Evolutionary conservation across 1,284 basidiomycete genomes (phyloP), one percentile per base, ranked within the genome.

Genomic region (Limonomyces culmigenus): DNA sequence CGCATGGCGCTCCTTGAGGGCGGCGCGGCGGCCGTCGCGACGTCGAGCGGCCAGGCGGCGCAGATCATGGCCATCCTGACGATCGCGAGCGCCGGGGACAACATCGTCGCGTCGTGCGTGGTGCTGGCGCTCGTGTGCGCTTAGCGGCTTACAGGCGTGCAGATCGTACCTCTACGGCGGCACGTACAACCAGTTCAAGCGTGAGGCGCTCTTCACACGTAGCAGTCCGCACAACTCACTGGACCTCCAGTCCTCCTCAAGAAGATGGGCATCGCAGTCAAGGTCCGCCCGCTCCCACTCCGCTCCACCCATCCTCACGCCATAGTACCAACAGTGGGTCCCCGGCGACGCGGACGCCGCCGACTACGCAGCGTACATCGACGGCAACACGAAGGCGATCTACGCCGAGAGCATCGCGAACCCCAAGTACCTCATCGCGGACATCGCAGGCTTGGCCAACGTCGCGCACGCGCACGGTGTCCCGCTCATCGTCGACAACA

Each of bases 181-280:
- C 19, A 87, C 81, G 3, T 89, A 80, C 62, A 92, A 91, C 49
- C 86, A 89, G 51, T 77, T 91, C 62, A 89, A 88, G 65, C 76
- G 76, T 71, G 36, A 10, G 50, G 43, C 10, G 14, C 30, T 33
- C 13, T 8, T n/a, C 8, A n/a, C 25, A 27, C 25, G 25, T 27
- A 8, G 25, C 25, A n/a, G 8, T 27, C 25, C 8, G 8, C 25
- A 27, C 25, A 27, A n/a, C 25, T 8, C 25, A 8, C 25, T 27
- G 10, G n/a, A 27, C 25, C 16, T 25, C 21, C 41, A 75, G 84
- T 85, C 18, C 75, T 71, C 19, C 66, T 85, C 55, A 80, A 80
- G 52, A 77, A 79, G 44, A 81, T 70, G 45, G 79, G 78, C 25
- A 86, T 92, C 43, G 60, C 60, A 3, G 74, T 77, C 46, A 86